Percentiles rank a stretch among this genome's conserved stretches.
Conservation (phyloP, 352 stramenopile genomes). For the Pythium plurisporium region DNA sequence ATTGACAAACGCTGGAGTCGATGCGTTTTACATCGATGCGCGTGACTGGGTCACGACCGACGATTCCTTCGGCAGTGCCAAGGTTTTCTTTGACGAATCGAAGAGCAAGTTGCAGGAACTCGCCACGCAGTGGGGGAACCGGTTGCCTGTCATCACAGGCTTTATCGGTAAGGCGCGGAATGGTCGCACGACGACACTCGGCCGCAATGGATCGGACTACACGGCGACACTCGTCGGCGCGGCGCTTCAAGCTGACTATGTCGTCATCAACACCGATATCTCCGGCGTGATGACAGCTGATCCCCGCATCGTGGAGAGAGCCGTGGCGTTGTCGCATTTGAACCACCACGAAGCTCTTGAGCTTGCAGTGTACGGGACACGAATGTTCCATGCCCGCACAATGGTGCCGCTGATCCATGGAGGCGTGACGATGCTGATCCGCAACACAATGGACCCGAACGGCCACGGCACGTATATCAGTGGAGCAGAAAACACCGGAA, state of each 20-base stretch:
- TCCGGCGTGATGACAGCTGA: slow-evolving; percentile 81
- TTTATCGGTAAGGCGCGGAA: slow-evolving; percentile 62
- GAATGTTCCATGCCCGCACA: slow-evolving; percentile 84
- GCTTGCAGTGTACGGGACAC: slow-evolving; percentile 74
- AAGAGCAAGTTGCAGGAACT: slow-evolving; percentile 60
- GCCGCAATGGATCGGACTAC: slow-evolving; percentile 82
- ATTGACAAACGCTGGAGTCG: slow-evolving; percentile 51
- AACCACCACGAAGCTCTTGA: slow-evolving; percentile 81
- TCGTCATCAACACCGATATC: slow-evolving; percentile 86
- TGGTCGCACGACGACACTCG: slow-evolving; percentile 74
- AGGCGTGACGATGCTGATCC: slow-evolving; percentile 79
- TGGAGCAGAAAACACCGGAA: slow-evolving; percentile 45
- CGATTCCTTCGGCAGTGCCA: slow-evolving; percentile 63
- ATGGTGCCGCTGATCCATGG: slow-evolving; percentile 82
- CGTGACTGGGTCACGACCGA: slow-evolving; percentile 75
- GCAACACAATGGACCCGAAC: slow-evolving; percentile 79
- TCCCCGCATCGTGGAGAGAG: slow-evolving; percentile 70
- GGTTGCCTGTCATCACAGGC: slow-evolving; percentile 69
- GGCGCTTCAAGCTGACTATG: slow-evolving; percentile 64
- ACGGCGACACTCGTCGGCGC: slow-evolving; percentile 76
- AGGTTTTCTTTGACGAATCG: slow-evolving; percentile 73
- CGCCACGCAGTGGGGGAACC: slow-evolving; percentile 33
- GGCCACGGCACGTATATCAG: slow-evolving; percentile 82
- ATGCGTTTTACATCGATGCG: slow-evolving; percentile 63
- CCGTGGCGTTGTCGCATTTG: slow-evolving; percentile 62